Base-by-base conservation (phyloP, 2,329 filamentous ascomycete species). In the Pseudocercospora fijiensis region DNA sequence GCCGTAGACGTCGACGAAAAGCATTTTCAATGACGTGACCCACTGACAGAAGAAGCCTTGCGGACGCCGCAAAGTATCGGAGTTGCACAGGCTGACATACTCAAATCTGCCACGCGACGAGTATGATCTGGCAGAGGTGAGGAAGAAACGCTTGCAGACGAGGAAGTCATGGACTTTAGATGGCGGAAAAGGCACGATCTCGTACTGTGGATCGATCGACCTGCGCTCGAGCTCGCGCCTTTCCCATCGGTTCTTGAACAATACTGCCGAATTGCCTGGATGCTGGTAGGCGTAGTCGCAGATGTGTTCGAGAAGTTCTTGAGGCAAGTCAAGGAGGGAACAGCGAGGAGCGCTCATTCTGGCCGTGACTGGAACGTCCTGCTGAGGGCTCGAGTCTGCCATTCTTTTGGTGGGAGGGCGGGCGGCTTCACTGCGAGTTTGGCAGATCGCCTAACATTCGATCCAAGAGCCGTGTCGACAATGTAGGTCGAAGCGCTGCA, bases 141-240 rank as follows among this genome's bases (percentile, higher is more conserved):
- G 24, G 49, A 63, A 53, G 30, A 58, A 63, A 7, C 33, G 13
- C 33, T 59, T 63, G 28, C 27, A 53, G 20, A 59, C 45, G 6
- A 63, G 28, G 28, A 63, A 63, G 7, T 59, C 61, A n/a, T 53
- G 22, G 43, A 63, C 45, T 24, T 63, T 63, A 16, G 28, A 11
- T 9, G 16, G 4, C 6, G 61, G 55, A 26, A 62, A 62, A 7
- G 53, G 41, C 20, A 20, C 20, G n/a, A 47, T 26, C 45, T 24
- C 26, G 37, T 16, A 18, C 16, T 28, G 30, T 43, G 55, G 20
- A 16, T 45, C 9, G 1, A 22, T 20, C 43, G 20, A 22, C 20
- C 16, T 47, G 43, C 43, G 43, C 43, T 18, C 43, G 20, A 47
- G 43, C 43, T 47, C 43, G 20, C 43, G 43, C 43, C 43, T 47